Evolutionary conservation across 257 asterid species (phyloP), one percentile per base, ranked within the genome.

Genomic region (Agastache rugosa): DNA sequence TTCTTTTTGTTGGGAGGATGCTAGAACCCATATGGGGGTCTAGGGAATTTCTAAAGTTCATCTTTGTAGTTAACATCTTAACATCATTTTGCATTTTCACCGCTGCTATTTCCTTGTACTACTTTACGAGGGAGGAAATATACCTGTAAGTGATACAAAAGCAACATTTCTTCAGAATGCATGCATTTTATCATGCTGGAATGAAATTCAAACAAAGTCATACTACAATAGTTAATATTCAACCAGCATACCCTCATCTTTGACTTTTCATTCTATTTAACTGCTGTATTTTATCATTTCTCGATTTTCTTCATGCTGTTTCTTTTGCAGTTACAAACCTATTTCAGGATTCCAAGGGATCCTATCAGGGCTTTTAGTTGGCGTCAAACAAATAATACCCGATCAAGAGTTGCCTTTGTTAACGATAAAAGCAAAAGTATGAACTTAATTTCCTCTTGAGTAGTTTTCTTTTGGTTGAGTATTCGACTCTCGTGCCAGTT

Each of bases 1-100:
- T 91, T 31, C 95, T 93, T 84, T 87, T 86, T 82, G 78, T 87
- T 23, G 97, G 97, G 74, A 93, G 86, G 86, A 83, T 90, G 81
- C 98, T 93, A 37, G 97, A 93, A 75, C 96, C 98, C 78, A 86
- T 93, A 55, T 93, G 98, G 97, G 98, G 98, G 58, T 82, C 97
- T 44, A 85, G 88, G 71, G 98, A 93, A 74, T 88, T 93, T 81
- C 77, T 93, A 69, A 93, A 90, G 85, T 93, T 91, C 89, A 84
- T 91, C 81, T 91, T 93, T 72, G 83, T 88, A 25, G 96, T 93
- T 61, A 91, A 93, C 86, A 84, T 93, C 69, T 84, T 90, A 53
- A 90, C 97, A 53, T 91, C 97, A 20, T 77, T 87, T 56, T 88
- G 90, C 55, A 93, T 86, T 73, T 94, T 91, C 87, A 81, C 86